Base-by-base conservation (phyloP, 2,329 filamentous ascomycete species). In the Penicillium sp. region DNA sequence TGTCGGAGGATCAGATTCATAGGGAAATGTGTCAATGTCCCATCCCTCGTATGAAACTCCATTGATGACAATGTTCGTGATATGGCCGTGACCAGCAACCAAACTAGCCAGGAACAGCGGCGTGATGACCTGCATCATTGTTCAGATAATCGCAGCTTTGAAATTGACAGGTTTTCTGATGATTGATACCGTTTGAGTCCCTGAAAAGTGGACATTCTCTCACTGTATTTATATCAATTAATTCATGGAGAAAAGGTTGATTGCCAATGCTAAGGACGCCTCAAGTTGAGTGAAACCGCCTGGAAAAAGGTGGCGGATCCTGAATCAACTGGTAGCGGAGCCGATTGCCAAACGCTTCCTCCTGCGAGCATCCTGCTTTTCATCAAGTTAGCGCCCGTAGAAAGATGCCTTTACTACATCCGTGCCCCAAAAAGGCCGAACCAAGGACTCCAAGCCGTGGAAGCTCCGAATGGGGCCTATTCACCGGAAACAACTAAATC, bases 11-110 rank as follows among this genome's bases (percentile, higher is more conserved):
- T 72, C 64, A 7, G 67, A 65, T 21, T 48, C 57, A 55, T 77
- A 76, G 29, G 63, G 60, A 42, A 68, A 62, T 7, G 52, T 47
- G 13, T 52, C 33, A 13, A 74, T 69, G 52, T 77, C 67, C 65
- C 74, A 81, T 19, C 79, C 79, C n/a, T 64, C 61, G 26, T 74
- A 75, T 52, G 69, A 73, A 47, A 66, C 63, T 4, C 68, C 68
- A 29, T 70, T 69, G 19, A 70, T 76, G 71, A 67, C 71, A 61
- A 75, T 76, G 61, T 71, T 67, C 9, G 56, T 79, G 47, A 71
- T 60, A 54, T 71, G 64, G 13, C 71, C 71, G 54, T 71, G 73
- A 26, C 65, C 67, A 27, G 68, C 62, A 26, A 73, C 71, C 22
- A 65, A 57, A n/a, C 63, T 59, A 24, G 74, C 68, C 43, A 67